Conservation (phyloP, 169 alveolate species). For the Babesia ovata region DNA sequence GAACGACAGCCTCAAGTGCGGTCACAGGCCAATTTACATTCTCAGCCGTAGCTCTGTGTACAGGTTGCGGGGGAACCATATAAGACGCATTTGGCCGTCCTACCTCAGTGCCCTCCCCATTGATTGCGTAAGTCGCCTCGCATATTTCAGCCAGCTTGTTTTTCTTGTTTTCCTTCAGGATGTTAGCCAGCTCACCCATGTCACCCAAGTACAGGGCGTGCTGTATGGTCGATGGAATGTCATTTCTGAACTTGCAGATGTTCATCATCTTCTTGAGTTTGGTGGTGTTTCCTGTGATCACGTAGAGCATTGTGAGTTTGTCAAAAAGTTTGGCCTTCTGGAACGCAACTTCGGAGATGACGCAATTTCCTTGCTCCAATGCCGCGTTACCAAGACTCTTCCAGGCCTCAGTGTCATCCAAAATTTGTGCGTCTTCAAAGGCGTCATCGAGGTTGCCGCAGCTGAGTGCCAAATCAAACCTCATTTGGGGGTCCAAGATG, state of each 20-base stretch:
- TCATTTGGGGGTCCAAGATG: constrained; percentile 62
- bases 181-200: constrained; percentile 47
- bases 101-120: neutral
- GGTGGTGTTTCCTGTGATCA: constrained; percentile 82
- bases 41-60: constrained; percentile 42
- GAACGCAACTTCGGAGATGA: constrained; percentile 87
- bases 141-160: constrained; percentile 47
- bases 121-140: constrained; percentile 27
- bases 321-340: constrained; percentile 84
- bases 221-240: constrained; percentile 41
- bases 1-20: neutral
- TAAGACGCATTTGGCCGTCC: constrained; percentile 29
- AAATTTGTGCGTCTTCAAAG: constrained; percentile 68
- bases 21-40: constrained; percentile 37
- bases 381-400: constrained; percentile 72
- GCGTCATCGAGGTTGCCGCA: constrained; percentile 71
- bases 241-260: constrained; percentile 69
- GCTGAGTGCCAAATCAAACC: constrained; percentile 70
- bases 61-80: constrained; percentile 64
- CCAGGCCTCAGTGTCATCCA: constrained; percentile 73
- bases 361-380: constrained; percentile 80
- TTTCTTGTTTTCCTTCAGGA: constrained; percentile 41
- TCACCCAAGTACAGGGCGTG: constrained; percentile 51
- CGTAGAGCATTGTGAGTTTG: constrained; percentile 84
- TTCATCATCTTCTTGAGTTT: constrained; percentile 77